Conservation (phyloP, 805 yeast species). For the Scheffersomyces ergatensis region DNA sequence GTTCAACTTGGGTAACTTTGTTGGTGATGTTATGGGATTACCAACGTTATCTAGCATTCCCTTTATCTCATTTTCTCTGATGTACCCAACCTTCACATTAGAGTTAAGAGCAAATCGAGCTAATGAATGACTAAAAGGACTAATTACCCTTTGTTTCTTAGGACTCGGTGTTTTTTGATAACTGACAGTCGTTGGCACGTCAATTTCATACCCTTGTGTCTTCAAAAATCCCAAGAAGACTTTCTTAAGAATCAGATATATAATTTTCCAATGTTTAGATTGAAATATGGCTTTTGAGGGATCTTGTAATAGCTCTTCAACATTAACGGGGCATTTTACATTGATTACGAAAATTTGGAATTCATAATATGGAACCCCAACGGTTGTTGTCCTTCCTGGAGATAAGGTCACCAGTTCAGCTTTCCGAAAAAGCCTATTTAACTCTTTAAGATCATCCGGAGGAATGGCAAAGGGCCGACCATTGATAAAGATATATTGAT, state of each 20-base stretch:
- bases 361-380: constrained; percentile 26
- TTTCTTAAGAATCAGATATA: constrained; percentile 3
- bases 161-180: not conserved
- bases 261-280: not conserved
- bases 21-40: not conserved
- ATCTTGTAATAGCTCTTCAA: constrained; percentile 40
- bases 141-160: not conserved
- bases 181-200: not conserved
- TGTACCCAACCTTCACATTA: constrained; percentile 1
- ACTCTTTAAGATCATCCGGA: constrained; percentile 7
- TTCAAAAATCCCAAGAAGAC: constrained; percentile 4
- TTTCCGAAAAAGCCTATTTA: constrained; percentile 20
- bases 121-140: not conserved
- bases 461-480: constrained; percentile 23
- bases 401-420: constrained; percentile 14
- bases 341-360: constrained; percentile 40
- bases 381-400: constrained; percentile 1
- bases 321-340: constrained; percentile 19
- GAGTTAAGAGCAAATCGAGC: constrained; percentile 3
- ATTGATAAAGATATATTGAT: constrained; percentile 49
- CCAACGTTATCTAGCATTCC: not conserved
- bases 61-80: constrained; percentile 2
- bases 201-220: constrained; percentile 2
- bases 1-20: not conserved
- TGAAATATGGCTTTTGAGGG: constrained; percentile 3